phyloP scores from a whole-genome alignment of 192 early-diverging fungal species.

The Rhizophagus prolifer region DNA sequence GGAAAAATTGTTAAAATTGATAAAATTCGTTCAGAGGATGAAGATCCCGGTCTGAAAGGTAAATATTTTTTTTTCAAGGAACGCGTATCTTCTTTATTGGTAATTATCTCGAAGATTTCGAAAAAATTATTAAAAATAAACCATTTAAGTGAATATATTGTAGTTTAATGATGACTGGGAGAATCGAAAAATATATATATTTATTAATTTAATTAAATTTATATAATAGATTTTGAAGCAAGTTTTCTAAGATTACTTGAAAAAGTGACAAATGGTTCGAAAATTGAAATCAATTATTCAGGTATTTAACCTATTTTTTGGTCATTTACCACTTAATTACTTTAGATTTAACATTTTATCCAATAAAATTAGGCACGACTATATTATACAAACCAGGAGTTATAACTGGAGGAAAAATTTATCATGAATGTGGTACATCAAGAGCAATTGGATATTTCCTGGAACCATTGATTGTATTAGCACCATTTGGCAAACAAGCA shows the following conservation, averaged over 20 bases:
- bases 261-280: constrained; percentile 89
- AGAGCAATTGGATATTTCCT: constrained; percentile 93
- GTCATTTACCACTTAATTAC: neutral
- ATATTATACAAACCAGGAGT: constrained; percentile 86
- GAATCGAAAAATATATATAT: neutral
- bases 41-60: constrained; percentile 84
- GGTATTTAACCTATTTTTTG: constrained; percentile 42
- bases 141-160: no score
- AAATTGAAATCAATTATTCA: constrained; percentile 92
- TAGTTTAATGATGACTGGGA: neutral
- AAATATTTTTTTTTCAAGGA: no score
- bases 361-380: constrained; percentile 60
- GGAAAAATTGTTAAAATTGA: constrained; percentile 83
- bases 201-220: neutral
- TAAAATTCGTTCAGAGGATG: constrained; percentile 83
- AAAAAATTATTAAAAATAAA: neutral
- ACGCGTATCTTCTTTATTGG: no score
- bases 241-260: constrained; percentile 89
- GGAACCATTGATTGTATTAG: constrained; percentile 87
- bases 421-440: constrained; percentile 82
- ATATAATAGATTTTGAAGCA: constrained; percentile 80
- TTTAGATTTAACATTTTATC: neutral
- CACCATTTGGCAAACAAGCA: constrained; percentile 89
- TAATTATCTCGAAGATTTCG: no score
- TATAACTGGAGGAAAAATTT: constrained; percentile 82